phyloP scores from a whole-genome alignment of 129 eudicot genomes.

The Glebionis coronaria region DNA sequence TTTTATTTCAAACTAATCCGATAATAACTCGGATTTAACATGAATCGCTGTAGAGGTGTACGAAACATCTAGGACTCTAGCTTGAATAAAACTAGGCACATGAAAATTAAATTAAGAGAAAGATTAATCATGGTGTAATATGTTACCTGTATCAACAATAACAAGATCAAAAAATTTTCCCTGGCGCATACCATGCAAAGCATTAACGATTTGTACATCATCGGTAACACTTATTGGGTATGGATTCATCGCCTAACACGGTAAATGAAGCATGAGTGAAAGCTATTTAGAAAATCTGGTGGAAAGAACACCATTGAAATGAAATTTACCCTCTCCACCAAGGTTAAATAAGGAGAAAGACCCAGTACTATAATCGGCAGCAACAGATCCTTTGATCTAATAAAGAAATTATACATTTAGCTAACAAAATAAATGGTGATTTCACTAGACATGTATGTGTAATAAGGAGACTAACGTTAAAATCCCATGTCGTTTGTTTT shows the following conservation, averaged over 20 bases:
- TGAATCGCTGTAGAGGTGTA: background rate
- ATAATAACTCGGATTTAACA: background rate
- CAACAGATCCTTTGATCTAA: slow-evolving; percentile 75
- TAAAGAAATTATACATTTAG: slow-evolving; percentile 20
- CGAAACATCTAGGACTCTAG: background rate
- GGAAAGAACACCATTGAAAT: background rate
- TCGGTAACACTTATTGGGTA: slow-evolving; percentile 86
- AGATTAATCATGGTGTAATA: background rate
- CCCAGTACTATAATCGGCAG: slow-evolving; percentile 84
- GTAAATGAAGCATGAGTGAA: slow-evolving; percentile 4
- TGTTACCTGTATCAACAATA: slow-evolving; percentile 84
- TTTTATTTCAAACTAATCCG: background rate
- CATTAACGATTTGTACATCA: slow-evolving; percentile 95
- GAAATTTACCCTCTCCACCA: slow-evolving; percentile 71
- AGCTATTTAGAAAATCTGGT: background rate
- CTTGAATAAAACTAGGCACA: background rate
- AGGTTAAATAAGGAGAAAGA: slow-evolving; percentile 74
- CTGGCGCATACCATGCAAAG: slow-evolving; percentile 88
- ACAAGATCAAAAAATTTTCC: slow-evolving; percentile 95
- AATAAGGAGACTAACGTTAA: slow-evolving; percentile 60
- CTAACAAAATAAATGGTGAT: background rate
- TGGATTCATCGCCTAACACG: slow-evolving; percentile 85
- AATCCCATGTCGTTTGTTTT: slow-evolving; percentile 80
- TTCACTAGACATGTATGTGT: background rate
- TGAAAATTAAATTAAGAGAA: background rate